phyloP scores from a whole-genome alignment of 2,329 filamentous ascomycete species.

The Amauroascus verrucosus region DNA sequence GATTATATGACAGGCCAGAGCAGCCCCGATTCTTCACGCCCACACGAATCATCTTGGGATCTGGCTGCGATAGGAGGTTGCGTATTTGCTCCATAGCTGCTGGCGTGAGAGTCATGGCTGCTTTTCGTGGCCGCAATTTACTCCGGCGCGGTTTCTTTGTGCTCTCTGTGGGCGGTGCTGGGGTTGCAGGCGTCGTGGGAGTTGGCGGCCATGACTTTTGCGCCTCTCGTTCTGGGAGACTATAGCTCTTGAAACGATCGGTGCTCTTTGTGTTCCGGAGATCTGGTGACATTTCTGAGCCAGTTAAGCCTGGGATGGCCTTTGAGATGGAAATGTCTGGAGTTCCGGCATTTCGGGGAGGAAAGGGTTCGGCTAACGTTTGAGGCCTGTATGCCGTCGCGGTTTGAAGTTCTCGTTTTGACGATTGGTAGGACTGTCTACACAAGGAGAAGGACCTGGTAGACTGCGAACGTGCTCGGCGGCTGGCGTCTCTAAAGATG shows the following conservation, averaged over 20 bases:
- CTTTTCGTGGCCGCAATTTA: slow-evolving; percentile 73
- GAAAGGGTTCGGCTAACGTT: slow-evolving; percentile 43
- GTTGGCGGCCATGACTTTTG: slow-evolving; percentile 54
- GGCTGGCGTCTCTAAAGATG: slow-evolving; percentile 30
- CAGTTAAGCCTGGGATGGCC: slow-evolving; percentile 39
- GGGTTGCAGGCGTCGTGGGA: slow-evolving; percentile 19
- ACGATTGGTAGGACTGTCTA: slow-evolving; percentile 37
- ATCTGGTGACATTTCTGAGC: slow-evolving; percentile 35
- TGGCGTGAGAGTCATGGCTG: slow-evolving; percentile 76
- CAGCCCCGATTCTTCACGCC: slow-evolving; percentile 91
- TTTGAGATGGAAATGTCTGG: slow-evolving; percentile 53
- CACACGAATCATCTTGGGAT: slow-evolving; percentile 86
- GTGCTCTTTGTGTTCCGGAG: slow-evolving; percentile 12
- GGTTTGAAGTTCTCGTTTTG: slow-evolving; percentile 54
- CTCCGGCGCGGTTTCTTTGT: slow-evolving; percentile 48
- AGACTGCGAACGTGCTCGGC: slow-evolving; percentile 32
- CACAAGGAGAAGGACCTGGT: slow-evolving; percentile 42
- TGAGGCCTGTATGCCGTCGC: slow-evolving; percentile 55
- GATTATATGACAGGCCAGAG: slow-evolving; percentile 82
- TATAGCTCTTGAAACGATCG: slow-evolving; percentile 33
- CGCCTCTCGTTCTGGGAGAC: slow-evolving; percentile 52
- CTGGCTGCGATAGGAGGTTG: slow-evolving; percentile 67
- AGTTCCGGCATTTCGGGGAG: slow-evolving; percentile 48
- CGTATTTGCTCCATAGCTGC: slow-evolving; percentile 70
- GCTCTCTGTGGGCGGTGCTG: slow-evolving; percentile 23